Conservation (phyloP, 495 filamentous ascomycete genomes). For the Penicillium canescens region DNA sequence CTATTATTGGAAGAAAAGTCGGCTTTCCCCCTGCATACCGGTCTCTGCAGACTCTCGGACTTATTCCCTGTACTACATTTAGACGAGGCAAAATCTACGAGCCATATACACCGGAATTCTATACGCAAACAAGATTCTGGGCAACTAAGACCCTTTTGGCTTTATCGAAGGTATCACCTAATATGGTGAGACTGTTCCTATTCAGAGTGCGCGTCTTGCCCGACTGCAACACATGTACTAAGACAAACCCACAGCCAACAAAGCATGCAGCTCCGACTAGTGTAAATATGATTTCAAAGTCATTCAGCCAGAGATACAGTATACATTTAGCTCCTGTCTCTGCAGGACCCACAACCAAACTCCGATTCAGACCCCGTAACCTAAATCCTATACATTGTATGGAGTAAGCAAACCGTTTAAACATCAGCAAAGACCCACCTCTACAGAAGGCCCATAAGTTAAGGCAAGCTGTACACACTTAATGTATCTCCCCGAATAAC, state of each 20-base stretch:
- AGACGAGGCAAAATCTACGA: not conserved
- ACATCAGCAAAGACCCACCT: not conserved
- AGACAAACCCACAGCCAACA: not conserved
- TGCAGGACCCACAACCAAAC: no score
- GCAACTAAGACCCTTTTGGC: no score
- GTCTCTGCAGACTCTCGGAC: not conserved
- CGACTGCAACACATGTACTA: no score
- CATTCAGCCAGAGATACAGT: no score
- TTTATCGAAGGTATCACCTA: not conserved
- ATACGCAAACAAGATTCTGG: not conserved
- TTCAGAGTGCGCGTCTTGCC: not conserved
- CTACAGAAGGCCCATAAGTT: not conserved
- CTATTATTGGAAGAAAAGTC: not conserved
- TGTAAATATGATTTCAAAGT: no score
- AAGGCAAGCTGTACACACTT: conserved; percentile 1
- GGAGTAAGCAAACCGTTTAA: not conserved
- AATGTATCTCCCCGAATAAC: not conserved
- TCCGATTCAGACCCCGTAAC: no score
- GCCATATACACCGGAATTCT: not conserved
- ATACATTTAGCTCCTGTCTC: no score
- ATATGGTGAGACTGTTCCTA: not conserved
- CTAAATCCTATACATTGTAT: no score
- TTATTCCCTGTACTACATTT: not conserved
- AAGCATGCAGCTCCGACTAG: not conserved
- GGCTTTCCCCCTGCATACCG: conserved; percentile 1